Percentiles rank a stretch among this genome's conserved stretches.
Evolutionary conservation across 1,139 yeast genomes (phyloP).

Genomic region (Dujonia santamariae): DNA sequence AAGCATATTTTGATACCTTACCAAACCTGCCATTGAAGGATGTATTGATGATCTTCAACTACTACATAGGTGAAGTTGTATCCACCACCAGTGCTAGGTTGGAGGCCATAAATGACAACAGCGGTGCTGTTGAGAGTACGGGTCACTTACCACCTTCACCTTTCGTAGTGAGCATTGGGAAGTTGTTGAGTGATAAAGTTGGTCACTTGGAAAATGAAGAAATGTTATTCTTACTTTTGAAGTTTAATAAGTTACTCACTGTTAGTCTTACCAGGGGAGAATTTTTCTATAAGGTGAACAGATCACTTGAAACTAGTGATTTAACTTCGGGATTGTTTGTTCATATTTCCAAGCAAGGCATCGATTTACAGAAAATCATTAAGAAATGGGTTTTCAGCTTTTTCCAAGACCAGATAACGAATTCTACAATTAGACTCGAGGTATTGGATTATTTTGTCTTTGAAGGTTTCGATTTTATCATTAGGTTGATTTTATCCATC

Average conservation of each 20-base stretch:
- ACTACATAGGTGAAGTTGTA: conserved; percentile 28
- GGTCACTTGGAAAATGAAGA: conserved; percentile 26
- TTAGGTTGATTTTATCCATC: conserved; percentile 25
- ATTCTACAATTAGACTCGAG: conserved; percentile 12
- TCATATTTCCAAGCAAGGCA: conserved; percentile 40
- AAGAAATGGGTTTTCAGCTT: conserved; percentile 23
- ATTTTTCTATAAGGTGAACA: conserved; percentile 33
- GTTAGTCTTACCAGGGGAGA: conserved; percentile 30
- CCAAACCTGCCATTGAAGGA: conserved; percentile 22
- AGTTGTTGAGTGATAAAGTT: conserved; percentile 12
- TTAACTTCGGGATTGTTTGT: conserved; percentile 21
- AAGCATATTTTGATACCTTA: conserved; percentile 17
- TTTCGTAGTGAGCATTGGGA: conserved; percentile 22
- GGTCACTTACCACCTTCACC: conserved; percentile 20
- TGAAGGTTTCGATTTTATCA: conserved; percentile 40
- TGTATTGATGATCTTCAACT: conserved; percentile 31
- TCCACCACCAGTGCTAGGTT: conserved; percentile 10
- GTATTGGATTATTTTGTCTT: conserved; percentile 37
- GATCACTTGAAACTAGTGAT: conserved; percentile 34
- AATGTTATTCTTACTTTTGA: conserved; percentile 30
- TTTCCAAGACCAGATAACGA: conserved; percentile 17
- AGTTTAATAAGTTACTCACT: conserved; percentile 28
- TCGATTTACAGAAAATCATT: conserved; percentile 25
- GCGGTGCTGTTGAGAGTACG: conserved; percentile 10
- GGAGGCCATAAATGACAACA: conserved; percentile 13